Evolutionary conservation across 306 rosid genomes (phyloP).

Genomic region (Adenanthera pavonina): DNA sequence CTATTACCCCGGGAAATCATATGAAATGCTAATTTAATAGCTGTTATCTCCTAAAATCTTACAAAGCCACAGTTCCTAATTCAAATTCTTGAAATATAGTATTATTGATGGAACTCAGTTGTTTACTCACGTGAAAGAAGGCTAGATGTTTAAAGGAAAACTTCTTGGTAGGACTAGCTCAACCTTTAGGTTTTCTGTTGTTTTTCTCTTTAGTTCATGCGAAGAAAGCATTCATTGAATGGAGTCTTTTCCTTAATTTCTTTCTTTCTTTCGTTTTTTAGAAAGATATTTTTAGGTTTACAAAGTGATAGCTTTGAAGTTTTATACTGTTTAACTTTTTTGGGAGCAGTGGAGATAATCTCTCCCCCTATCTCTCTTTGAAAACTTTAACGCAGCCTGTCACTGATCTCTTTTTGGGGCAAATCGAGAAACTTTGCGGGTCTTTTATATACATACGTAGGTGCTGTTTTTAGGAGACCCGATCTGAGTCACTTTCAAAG

Average conservation of each 20-base stretch:
- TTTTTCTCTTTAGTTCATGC: background rate
- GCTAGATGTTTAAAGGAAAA: background rate
- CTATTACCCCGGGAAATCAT: conserved; percentile 9
- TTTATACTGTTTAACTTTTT: background rate
- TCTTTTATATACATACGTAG: conserved; percentile 2
- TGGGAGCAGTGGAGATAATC: background rate
- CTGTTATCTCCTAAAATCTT: conserved; percentile 5
- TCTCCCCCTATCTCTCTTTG: background rate
- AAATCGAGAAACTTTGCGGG: conserved; percentile 31
- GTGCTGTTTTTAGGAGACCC: background rate
- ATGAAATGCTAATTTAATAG: background rate
- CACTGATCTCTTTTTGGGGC: conserved; percentile 15
- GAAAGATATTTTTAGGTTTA: background rate
- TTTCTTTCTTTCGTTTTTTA: background rate
- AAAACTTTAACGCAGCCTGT: conserved; percentile 17
- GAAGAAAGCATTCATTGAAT: conserved; percentile 1
- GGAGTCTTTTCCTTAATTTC: conserved; percentile 1
- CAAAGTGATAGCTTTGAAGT: background rate
- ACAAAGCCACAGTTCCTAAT: background rate
- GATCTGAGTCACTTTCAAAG: background rate
- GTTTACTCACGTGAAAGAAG: background rate
- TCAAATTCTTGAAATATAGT: background rate
- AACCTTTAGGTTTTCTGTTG: background rate
- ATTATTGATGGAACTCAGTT: background rate
- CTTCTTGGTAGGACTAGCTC: background rate